Conservation (phyloP, 2,329 filamentous ascomycete genomes). For the Periglandula ipomoeae region DNA sequence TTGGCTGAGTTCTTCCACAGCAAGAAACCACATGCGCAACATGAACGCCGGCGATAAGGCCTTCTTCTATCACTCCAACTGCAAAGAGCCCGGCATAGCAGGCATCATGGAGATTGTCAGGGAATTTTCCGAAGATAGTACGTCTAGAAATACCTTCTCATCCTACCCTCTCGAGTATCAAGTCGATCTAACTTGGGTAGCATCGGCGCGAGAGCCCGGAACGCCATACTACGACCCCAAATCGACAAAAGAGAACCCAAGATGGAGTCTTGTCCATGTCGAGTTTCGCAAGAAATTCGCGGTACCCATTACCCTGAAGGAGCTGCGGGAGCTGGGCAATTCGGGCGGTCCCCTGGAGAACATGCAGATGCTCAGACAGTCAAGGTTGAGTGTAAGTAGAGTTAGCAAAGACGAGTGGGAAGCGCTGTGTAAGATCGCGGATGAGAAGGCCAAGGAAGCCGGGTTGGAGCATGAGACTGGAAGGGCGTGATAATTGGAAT, state of each 20-base stretch:
- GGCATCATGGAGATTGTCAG: constrained; percentile 83
- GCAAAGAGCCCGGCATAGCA: constrained; percentile 78
- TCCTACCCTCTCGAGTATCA: neutral
- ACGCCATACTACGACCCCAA: constrained; percentile 75
- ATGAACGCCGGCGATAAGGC: constrained; percentile 90
- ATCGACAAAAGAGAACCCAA: constrained; percentile 46
- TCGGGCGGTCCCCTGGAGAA: constrained; percentile 50
- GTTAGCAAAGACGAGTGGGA: constrained; percentile 58
- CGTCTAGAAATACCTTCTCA: constrained; percentile 14
- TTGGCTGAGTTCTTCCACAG: constrained; percentile 24
- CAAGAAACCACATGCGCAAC: constrained; percentile 78
- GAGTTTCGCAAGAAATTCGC: constrained; percentile 77
- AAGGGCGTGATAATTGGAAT: neutral
- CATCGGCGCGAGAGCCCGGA: constrained; percentile 21
- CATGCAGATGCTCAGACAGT: constrained; percentile 78
- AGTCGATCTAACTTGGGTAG: constrained; percentile 14
- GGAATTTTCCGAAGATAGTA: constrained; percentile 73
- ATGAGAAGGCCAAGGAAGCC: constrained; percentile 30
- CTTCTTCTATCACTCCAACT: constrained; percentile 97
- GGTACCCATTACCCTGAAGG: constrained; percentile 58
- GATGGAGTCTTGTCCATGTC: constrained; percentile 84
- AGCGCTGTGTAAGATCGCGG: constrained; percentile 46
- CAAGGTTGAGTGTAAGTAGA: constrained; percentile 71
- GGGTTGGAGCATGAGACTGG: constrained; percentile 27
- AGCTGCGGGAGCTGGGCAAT: constrained; percentile 57